phyloP scores from a whole-genome alignment of 2,329 filamentous ascomycete genomes.

The Xylariaceae sp. region DNA sequence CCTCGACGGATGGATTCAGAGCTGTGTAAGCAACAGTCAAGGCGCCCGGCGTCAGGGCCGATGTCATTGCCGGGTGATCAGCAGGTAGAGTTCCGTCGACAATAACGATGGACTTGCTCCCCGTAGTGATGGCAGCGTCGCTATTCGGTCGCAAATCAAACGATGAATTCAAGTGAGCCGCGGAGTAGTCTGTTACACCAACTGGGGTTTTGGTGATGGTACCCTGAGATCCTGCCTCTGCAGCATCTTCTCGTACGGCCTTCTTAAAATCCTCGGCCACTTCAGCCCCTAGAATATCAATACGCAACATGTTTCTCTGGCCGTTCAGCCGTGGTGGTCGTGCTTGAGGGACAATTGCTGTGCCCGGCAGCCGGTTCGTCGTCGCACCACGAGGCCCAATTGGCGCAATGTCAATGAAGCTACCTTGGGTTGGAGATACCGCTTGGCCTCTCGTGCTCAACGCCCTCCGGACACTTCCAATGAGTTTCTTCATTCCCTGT shows the following conservation, averaged over 20 bases:
- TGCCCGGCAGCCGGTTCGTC: slow-evolving; percentile 55
- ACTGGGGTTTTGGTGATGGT: slow-evolving; percentile 20
- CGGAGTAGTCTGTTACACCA: slow-evolving; percentile 37
- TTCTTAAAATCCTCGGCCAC: slow-evolving; percentile 75
- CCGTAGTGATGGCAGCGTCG: slow-evolving; percentile 62
- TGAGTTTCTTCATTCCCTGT: slow-evolving; percentile 77
- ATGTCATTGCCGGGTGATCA: slow-evolving; percentile 49
- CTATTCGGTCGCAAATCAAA: slow-evolving; percentile 42
- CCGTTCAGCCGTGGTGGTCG: slow-evolving; percentile 38
- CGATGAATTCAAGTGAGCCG: slow-evolving; percentile 38
- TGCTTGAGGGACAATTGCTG: slow-evolving; percentile 56
- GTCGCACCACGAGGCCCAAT: slow-evolving; percentile 49
- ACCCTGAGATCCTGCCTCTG: slow-evolving; percentile 29
- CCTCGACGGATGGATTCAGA: slow-evolving; percentile 45
- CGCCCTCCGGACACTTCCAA: slow-evolving; percentile 81
- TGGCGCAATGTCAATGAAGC: slow-evolving; percentile 44
- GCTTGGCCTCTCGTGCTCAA: slow-evolving; percentile 58
- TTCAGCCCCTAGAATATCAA: slow-evolving; percentile 78
- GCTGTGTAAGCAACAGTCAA: slow-evolving; percentile 16
- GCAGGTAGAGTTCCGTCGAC: slow-evolving; percentile 62
- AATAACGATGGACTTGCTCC: slow-evolving; percentile 89
- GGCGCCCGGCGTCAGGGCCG: slow-evolving; percentile 28
- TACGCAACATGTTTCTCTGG: slow-evolving; percentile 54
- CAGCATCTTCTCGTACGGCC: slow-evolving; percentile 63
- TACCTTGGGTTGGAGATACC: slow-evolving; percentile 40